Conservation (phyloP, 192 early-diverging fungal genomes). For the Linnemannia elongata region DNA sequence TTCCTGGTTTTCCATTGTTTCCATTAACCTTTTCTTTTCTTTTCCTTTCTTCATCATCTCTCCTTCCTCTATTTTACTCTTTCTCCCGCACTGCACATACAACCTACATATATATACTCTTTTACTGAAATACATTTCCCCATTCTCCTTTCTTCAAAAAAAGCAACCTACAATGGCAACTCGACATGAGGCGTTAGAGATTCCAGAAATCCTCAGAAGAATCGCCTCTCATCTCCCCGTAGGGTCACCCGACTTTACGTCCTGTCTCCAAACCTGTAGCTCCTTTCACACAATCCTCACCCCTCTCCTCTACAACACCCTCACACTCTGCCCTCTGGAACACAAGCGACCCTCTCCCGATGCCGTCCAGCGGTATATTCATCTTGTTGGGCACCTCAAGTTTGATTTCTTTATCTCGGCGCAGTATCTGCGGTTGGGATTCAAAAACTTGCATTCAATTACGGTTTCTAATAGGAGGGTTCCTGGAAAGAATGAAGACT, state of each 20-base stretch:
- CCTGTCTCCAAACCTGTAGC: neutral
- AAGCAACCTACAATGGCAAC: neutral
- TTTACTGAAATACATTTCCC: neutral
- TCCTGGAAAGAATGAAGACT: neutral
- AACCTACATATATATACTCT: neutral
- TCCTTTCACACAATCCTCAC: neutral
- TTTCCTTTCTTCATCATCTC: neutral
- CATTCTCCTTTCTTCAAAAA: neutral
- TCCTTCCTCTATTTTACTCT: neutral
- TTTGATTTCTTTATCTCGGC: neutral
- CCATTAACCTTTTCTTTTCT: neutral
- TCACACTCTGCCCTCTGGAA: neutral
- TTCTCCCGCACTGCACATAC: neutral
- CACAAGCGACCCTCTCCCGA: neutral
- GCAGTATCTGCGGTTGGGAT: neutral
- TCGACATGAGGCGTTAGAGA: neutral
- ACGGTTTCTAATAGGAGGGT: neutral
- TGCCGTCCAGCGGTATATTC: neutral
- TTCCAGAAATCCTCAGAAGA: constrained; percentile 1
- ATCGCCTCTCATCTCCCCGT: neutral
- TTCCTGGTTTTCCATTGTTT: neutral
- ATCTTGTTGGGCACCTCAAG: neutral
- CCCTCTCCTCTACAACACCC: neutral
- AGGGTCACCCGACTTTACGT: neutral
- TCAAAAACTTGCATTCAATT: neutral